phyloP scores from a whole-genome alignment of 2,329 filamentous ascomycete species.

The Talaromyces sp. region DNA sequence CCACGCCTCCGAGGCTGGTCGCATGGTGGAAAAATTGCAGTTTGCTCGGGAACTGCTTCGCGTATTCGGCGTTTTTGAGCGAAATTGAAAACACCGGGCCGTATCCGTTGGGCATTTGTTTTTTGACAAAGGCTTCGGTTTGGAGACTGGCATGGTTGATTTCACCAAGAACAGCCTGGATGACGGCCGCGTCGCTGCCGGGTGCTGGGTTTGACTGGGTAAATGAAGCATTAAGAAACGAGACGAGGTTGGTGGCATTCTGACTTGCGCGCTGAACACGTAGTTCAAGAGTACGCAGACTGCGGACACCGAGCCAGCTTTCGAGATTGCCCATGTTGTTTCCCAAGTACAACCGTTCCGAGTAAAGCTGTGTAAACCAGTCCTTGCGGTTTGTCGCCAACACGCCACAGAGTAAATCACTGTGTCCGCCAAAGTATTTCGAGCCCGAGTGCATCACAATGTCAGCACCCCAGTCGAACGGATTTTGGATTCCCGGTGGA shows the following conservation, averaged over 20 bases:
- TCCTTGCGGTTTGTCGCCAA: conserved; percentile 57
- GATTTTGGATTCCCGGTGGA: conserved; percentile 82
- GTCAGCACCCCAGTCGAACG: conserved; percentile 76
- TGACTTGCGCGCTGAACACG: conserved; percentile 71
- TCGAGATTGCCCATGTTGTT: conserved; percentile 84
- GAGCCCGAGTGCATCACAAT: conserved; percentile 88
- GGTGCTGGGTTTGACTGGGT: conserved; percentile 31
- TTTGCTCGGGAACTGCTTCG: conserved; percentile 68
- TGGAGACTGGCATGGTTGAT: conserved; percentile 80
- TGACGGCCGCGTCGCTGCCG: conserved; percentile 36
- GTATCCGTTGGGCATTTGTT: conserved; percentile 88
- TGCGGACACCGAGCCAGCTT: conserved; percentile 85
- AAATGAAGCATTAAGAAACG: conserved; percentile 60
- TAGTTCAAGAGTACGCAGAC: conserved; percentile 78
- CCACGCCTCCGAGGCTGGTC: conserved; percentile 87
- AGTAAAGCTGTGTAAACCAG: conserved; percentile 57
- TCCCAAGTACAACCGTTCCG: conserved; percentile 72
- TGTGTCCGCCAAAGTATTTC: conserved; percentile 95
- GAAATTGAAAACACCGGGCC: conserved; percentile 80
- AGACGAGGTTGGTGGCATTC: conserved; percentile 64
- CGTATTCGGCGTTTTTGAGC: conserved; percentile 56
- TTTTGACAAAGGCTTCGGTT: conserved; percentile 64
- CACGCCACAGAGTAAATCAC: conserved; percentile 85
- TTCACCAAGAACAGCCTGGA: conserved; percentile 53
- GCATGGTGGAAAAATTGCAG: conserved; percentile 86